Conservation (phyloP, 257 asterid genomes). For the Sherardia arvensis region DNA sequence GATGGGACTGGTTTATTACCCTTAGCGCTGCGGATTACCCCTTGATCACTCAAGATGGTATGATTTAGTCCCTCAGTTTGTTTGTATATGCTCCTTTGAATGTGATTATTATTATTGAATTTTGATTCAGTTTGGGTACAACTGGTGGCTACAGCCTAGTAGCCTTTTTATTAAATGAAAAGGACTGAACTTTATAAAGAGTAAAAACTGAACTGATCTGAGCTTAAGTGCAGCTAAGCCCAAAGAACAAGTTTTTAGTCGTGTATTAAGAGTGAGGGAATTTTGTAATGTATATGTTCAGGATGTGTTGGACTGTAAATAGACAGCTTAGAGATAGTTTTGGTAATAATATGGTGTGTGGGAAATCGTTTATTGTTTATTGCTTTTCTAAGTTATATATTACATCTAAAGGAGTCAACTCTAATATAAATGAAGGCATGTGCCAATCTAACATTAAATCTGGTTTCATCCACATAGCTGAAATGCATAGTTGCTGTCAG, state of each 20-base stretch:
- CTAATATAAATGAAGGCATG: not conserved
- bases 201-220: too few relatives aligned
- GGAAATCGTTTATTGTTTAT: not conserved
- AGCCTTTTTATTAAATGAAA: too few relatives aligned
- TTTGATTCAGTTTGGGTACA: not conserved
- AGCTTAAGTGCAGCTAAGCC: not conserved
- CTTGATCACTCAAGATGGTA: slow-evolving; percentile 92
- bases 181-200: too few relatives aligned
- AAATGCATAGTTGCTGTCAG: too few relatives aligned
- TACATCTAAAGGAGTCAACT: not conserved
- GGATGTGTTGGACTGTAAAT: not conserved
- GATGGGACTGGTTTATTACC: slow-evolving; percentile 96
- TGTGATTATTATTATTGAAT: not conserved
- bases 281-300: not conserved
- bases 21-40: slow-evolving; percentile 92
- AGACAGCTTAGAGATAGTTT: not conserved
- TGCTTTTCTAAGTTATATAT: not conserved
- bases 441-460: not conserved
- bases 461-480: not conserved
- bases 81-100: not conserved
- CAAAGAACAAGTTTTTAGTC: not conserved
- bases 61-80: slow-evolving; percentile 8
- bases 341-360: not conserved
- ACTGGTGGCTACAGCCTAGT: too few relatives aligned
- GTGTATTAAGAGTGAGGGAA: not conserved